Conservation (phyloP, 2,329 filamentous ascomycete species). For the Pyrenochaeta sp. region DNA sequence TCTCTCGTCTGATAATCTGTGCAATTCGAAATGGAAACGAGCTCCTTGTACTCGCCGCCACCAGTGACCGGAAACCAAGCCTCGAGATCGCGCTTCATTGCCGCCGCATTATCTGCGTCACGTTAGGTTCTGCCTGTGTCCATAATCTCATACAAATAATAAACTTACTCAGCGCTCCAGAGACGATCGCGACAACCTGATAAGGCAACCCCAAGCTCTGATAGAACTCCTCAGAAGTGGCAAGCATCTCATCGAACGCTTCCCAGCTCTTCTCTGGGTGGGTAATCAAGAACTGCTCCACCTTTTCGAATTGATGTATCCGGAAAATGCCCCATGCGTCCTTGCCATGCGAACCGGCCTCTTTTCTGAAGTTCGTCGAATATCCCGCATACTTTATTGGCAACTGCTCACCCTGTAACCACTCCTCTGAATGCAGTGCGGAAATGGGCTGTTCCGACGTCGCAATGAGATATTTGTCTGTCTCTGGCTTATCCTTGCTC, state of each 20-base stretch:
- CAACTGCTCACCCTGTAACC: conserved; percentile 79
- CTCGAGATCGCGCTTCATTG: conserved; percentile 96
- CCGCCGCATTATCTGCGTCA: conserved; percentile 43
- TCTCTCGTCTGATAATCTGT: conserved; percentile 96
- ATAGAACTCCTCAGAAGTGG: conserved; percentile 92
- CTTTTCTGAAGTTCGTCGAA: conserved; percentile 94
- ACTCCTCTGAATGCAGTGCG: conserved; percentile 91
- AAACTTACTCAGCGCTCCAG: conserved; percentile 78
- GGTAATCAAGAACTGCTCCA: conserved; percentile 58
- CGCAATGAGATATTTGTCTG: conserved; percentile 79
- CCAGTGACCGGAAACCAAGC: conserved; percentile 69
- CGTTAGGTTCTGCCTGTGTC: conserved; percentile 6
- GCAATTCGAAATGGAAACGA: conserved; percentile 97
- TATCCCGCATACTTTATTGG: conserved; percentile 91
- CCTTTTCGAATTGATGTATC: conserved; percentile 93
- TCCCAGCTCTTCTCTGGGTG: conserved; percentile 89
- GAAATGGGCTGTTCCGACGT: conserved; percentile 96
- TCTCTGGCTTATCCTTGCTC: conserved; percentile 78
- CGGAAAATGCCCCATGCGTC: conserved; percentile 99
- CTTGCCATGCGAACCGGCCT: conserved; percentile 89
- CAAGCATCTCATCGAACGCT: conserved; percentile 92
- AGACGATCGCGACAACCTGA: conserved; percentile 91
- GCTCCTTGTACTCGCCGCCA: conserved; percentile 95
- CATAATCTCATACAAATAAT: neutral
- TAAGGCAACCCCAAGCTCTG: conserved; percentile 88